Evolutionary conservation across 169 alveolate genomes (phyloP).

Genomic region (Plasmodium falciparum): DNA sequence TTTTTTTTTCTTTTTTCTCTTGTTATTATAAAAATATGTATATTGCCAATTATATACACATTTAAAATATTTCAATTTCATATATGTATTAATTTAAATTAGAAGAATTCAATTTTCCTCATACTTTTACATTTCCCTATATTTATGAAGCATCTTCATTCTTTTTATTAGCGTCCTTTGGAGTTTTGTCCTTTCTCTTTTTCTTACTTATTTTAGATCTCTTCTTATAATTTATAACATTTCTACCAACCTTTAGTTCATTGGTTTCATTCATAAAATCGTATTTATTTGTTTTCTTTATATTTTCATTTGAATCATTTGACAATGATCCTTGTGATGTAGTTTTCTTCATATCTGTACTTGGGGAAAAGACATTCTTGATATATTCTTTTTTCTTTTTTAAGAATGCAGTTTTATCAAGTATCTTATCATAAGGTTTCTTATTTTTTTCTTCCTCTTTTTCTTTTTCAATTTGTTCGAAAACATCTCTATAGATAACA

Average conservation of each 20-base stretch:
- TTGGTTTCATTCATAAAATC: constrained; percentile 15
- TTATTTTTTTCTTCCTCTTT: constrained; percentile 17
- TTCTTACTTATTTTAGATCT: constrained; percentile 14
- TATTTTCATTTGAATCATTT: not conserved
- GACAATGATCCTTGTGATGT: not conserved
- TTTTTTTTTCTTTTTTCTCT: no score
- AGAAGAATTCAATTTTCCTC: no score
- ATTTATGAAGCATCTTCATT: no score
- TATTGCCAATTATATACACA: no score
- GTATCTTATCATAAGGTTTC: constrained; percentile 7
- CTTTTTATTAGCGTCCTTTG: not conserved
- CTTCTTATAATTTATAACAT: constrained; percentile 53
- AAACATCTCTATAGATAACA: constrained; percentile 81
- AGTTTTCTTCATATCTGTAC: not conserved
- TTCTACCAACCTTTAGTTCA: constrained; percentile 52
- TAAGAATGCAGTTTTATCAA: not conserved
- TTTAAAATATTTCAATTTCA: no score
- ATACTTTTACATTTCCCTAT: no score
- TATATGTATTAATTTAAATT: no score
- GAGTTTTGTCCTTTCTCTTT: constrained; percentile 16
- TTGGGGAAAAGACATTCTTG: constrained; percentile 26
- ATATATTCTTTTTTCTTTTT: constrained; percentile 40
- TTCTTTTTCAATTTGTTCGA: constrained; percentile 60
- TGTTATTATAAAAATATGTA: no score
- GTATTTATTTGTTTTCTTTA: not conserved